A percentile compares a stretch with the other conserved stretches of the same genome.
These are phyloP conservation scores for Colletotrichum sp. DNA, from an alignment of 2,329 filamentous ascomycete species.

Conservation along the genomic window DNA sequence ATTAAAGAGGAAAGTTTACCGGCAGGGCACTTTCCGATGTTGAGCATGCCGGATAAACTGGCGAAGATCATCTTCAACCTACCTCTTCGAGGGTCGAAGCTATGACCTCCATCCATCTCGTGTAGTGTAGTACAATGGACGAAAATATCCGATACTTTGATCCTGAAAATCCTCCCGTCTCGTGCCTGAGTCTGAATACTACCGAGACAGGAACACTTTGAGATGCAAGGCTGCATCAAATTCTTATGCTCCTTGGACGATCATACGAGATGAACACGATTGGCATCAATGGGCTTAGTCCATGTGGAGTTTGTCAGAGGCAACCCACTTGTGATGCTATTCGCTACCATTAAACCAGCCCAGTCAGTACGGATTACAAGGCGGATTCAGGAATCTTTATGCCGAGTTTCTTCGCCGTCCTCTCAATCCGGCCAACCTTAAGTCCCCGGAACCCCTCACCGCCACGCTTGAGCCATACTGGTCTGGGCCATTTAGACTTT, in stretches of 20 bases:
- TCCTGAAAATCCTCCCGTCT: background rate
- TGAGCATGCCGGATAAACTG: background rate
- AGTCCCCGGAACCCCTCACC: background rate
- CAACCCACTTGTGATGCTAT: background rate
- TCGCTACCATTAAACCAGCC: background rate
- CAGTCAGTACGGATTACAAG: background rate
- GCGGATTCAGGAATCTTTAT: background rate
- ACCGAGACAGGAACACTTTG: background rate
- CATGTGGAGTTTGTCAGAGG: background rate
- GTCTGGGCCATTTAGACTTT: background rate
- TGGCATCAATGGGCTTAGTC: background rate
- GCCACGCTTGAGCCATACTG: background rate
- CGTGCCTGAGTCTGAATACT: background rate
- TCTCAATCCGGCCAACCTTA: background rate
- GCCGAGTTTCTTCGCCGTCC: background rate
- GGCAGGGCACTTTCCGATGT: background rate
- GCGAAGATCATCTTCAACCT: background rate
- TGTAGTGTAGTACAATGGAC: background rate
- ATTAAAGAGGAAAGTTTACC: background rate
- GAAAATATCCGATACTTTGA: background rate
- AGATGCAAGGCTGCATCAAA: background rate
- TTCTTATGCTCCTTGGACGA: background rate
- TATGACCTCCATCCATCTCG: background rate
- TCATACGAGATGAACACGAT: background rate
- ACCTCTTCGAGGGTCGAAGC: background rate